These are phyloP conservation scores for Catunica adiposa DNA, from an alignment of 2,329 filamentous ascomycete genomes.

Conservation along the genomic window DNA sequence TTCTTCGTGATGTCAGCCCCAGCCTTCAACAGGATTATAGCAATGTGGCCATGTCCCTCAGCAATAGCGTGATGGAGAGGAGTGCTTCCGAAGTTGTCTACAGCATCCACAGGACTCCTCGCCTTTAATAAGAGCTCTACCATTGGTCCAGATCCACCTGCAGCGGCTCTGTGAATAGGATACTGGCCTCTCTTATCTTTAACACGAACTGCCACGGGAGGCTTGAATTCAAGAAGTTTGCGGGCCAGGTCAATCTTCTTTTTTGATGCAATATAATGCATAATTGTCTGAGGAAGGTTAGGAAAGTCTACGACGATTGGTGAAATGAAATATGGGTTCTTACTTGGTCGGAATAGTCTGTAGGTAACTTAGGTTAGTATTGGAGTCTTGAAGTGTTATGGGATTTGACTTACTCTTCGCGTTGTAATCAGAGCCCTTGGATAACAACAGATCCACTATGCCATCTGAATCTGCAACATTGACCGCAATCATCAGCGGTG, in stretches of 20 bases:
- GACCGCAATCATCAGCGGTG: slow-evolving; percentile 66
- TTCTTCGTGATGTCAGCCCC: slow-evolving; percentile 70
- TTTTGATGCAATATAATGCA: slow-evolving; percentile 88
- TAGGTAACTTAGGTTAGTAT: not conserved
- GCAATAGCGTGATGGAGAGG: slow-evolving; percentile 77
- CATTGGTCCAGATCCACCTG: slow-evolving; percentile 77
- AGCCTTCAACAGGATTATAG: slow-evolving; percentile 63
- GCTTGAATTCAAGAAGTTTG: slow-evolving; percentile 54
- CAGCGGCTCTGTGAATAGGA: slow-evolving; percentile 78
- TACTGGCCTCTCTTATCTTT: slow-evolving; percentile 82
- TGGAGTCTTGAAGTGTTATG: not conserved
- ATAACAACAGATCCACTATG: slow-evolving; percentile 49
- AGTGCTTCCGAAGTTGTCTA: slow-evolving; percentile 69
- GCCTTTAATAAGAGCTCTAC: slow-evolving; percentile 62
- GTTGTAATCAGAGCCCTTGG: slow-evolving; percentile 55
- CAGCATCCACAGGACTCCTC: slow-evolving; percentile 65
- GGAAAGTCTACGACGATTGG: not conserved
- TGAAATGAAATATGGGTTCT: slow-evolving; percentile 1
- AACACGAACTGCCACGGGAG: slow-evolving; percentile 55
- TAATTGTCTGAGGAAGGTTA: slow-evolving; percentile 45
- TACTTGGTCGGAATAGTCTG: slow-evolving; percentile 51
- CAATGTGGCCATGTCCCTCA: slow-evolving; percentile 67
- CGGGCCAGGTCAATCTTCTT: slow-evolving; percentile 67
- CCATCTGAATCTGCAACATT: slow-evolving; percentile 57
- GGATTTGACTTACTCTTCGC: slow-evolving; percentile 41